Base-by-base conservation (phyloP, 768 basidiomycete genomes). In the Rhodosporidiobolus odoratus region DNA sequence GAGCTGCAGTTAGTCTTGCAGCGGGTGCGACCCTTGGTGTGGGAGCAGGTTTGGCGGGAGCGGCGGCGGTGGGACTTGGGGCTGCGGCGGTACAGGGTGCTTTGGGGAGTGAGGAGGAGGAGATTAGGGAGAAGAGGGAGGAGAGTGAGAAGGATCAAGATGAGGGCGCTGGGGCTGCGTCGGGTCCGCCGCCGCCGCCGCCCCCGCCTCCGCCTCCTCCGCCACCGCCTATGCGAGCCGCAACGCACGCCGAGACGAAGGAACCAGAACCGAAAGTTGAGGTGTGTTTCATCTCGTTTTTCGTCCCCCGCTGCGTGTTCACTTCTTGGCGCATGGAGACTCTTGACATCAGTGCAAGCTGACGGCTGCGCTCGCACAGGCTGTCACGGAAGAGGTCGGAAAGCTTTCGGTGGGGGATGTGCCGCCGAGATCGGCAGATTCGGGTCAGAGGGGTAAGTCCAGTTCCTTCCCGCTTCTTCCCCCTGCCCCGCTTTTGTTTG, bases 1-100 rank as follows among this genome's bases (percentile, higher is more conserved):
- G 80, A 58, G 83, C 84, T 1, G 83, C 83, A 32, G 81, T 83
- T 35, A 81, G 79, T 53, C 81, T 80, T 15, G 58, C 82, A 2
- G 74, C 73, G 15, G 66, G 66, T 3, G 62, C 35, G 70, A 67
- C 43, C 65, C 70, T 77, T 32, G 72, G 71, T 1, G 65, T 52
- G 6, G 66, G 61, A 19, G 69, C 72, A 34, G 60, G 60, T 6
- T 30, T 66, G 8, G 66, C 72, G 30, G 77, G 64, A 23, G 71
- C 76, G n/a, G 73, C 73, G 3, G 75, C 77, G 43, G 72, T 75
- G 30, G 60, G 69, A 0, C 7, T 66, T 2, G 69, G 58, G 0
- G 62, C 72, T 34, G 21, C 54, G 43, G 60, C 63, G 66, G 66
- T 60, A 57, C 60, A 25, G 57, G 56, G 48, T 32, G 71, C 54